Conservation (phyloP, 2,329 filamentous ascomycete species). For the Pseudonectria foliicola region DNA sequence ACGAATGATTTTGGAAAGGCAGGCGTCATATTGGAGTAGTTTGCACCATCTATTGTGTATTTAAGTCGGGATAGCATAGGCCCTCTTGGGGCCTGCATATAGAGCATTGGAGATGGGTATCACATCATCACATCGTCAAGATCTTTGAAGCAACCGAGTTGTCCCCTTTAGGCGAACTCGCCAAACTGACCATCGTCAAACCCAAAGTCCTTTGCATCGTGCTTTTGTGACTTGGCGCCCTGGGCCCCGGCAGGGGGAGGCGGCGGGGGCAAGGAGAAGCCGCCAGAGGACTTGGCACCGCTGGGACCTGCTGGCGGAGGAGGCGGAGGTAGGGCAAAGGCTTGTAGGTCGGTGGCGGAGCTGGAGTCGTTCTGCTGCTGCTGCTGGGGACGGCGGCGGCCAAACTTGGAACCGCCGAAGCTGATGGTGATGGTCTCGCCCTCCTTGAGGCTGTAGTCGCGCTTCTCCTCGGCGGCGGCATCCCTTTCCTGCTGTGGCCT, state of each 20-base stretch:
- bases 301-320: conserved; percentile 52
- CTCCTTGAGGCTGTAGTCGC: conserved; percentile 78
- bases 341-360: conserved; percentile 31
- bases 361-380: conserved; percentile 5
- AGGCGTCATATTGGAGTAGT: too few relatives aligned
- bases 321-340: conserved; percentile 71
- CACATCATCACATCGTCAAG: too few relatives aligned
- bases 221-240: conserved; percentile 34
- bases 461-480: conserved; percentile 28
- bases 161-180: conserved; percentile 56
- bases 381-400: conserved; percentile 38
- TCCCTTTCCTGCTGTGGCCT: conserved; percentile 23
- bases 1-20: conserved; percentile 6
- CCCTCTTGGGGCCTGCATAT: too few relatives aligned
- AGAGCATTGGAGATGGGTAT: too few relatives aligned
- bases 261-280: conserved; percentile 58
- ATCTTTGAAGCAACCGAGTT: too few relatives aligned
- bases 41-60: too few relatives aligned
- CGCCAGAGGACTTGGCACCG: conserved; percentile 27
- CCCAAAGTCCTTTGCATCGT: conserved; percentile 58
- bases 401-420: conserved; percentile 50
- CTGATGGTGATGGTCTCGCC: conserved; percentile 84
- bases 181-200: conserved; percentile 88
- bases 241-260: background rate
- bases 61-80: too few relatives aligned